phyloP scores from a whole-genome alignment of 176 grass and related monocot genomes.

The Rhynchospora breviuscula region DNA sequence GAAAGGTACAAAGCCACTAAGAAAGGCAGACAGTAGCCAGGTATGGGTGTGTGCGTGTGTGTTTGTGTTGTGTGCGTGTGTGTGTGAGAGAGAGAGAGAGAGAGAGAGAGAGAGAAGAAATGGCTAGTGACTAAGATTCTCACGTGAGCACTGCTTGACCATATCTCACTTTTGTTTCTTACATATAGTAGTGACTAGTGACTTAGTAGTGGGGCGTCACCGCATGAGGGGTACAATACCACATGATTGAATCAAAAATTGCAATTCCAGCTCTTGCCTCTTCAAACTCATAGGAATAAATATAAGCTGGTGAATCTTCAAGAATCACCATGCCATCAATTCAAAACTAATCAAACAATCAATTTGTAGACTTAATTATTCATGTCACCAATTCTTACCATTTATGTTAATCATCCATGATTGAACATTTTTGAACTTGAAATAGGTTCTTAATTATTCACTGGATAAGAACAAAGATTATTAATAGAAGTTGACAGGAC shows the following conservation, averaged over 20 bases:
- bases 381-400: no score
- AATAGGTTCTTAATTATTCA: not conserved
- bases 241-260: not conserved
- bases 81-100: not conserved
- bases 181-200: constrained; percentile 15
- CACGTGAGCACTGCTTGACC: constrained; percentile 38
- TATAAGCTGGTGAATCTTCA: not conserved
- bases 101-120: constrained; percentile 23
- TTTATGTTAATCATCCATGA: not conserved
- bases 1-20: constrained; percentile 37
- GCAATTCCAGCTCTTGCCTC: not conserved
- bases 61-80: not conserved
- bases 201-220: not conserved
- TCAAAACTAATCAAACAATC: no score
- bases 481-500: not conserved
- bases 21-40: constrained; percentile 37
- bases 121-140: constrained; percentile 68
- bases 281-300: not conserved
- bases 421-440: not conserved
- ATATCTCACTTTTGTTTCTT: constrained; percentile 11
- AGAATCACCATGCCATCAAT: no score
- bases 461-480: not conserved
- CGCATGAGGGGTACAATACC: not conserved
- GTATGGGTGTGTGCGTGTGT: not conserved
- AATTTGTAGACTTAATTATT: no score